Percentiles rank a stretch among this genome's conserved stretches.
phyloP scores from a whole-genome alignment of 2,329 filamentous ascomycete genomes.

The Scortechinia acanthostroma region DNA sequence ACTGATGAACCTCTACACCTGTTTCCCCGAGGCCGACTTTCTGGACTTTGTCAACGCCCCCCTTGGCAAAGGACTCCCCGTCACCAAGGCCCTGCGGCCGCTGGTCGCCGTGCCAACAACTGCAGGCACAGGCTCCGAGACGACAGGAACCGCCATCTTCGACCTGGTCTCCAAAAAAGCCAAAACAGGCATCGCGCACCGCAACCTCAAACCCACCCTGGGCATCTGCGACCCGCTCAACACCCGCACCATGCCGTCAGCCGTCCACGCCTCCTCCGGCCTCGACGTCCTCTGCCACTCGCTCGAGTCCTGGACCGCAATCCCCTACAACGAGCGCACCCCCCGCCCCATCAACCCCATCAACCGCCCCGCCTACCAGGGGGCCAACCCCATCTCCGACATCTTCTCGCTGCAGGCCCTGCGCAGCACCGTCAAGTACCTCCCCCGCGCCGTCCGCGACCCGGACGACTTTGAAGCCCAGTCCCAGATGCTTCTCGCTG shows the following conservation, averaged over 20 bases:
- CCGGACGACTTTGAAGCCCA: slow-evolving; percentile 90
- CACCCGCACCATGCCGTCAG: slow-evolving; percentile 89
- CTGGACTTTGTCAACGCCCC: slow-evolving; percentile 97
- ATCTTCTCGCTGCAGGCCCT: slow-evolving; percentile 90
- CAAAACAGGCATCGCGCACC: slow-evolving; percentile 92
- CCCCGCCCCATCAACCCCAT: slow-evolving; percentile 86
- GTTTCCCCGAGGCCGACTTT: slow-evolving; percentile 86
- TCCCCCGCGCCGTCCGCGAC: slow-evolving; percentile 78
- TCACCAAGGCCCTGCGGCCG: slow-evolving; percentile 64
- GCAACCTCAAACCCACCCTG: slow-evolving; percentile 88
- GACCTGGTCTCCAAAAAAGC: slow-evolving; percentile 82
- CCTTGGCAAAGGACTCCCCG: slow-evolving; percentile 74
- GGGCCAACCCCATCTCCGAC: slow-evolving; percentile 93
- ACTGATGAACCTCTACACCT: slow-evolving; percentile 93
- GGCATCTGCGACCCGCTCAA: slow-evolving; percentile 83
- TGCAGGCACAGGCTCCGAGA: slow-evolving; percentile 83
- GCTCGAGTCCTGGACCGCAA: slow-evolving; percentile 94
- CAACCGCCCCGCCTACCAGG: slow-evolving; percentile 86
- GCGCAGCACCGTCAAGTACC: slow-evolving; percentile 78
- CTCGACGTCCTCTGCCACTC: slow-evolving; percentile 93
- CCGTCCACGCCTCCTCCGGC: slow-evolving; percentile 85
- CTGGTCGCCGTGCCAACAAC: slow-evolving; percentile 80
- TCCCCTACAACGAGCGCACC: slow-evolving; percentile 80
- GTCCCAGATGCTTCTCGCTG: slow-evolving; percentile 87
- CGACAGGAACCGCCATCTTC: slow-evolving; percentile 96